Base-by-base conservation (phyloP, 2,329 filamentous ascomycete genomes). In the Cladosporium sp. region DNA sequence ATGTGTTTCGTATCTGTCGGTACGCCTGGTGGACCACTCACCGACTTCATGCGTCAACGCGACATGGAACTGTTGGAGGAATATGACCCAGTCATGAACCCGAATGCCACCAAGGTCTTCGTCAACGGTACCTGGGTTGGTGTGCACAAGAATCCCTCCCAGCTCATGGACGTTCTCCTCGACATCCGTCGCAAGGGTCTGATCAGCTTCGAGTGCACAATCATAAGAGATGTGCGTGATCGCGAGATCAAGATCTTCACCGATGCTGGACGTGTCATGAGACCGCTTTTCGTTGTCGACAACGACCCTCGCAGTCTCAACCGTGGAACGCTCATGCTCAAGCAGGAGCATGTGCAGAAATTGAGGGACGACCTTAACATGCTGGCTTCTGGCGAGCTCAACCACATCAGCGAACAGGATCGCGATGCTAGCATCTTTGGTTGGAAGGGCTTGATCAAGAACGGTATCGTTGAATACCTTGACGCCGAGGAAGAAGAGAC, bases 1-100 rank as follows among this genome's bases (percentile, higher is more conserved):
- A 97, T 98, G 92, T 97, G 93, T 66, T 96, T 95, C 62, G 91
- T 98, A 64, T 96, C 90, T 62, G 91, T 97, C 43, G 92, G 92
- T 62, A 94, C 90, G 25, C 89, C 91, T 13, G 88, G 88, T 15
- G 86, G 92, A 51, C 91, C 92, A 2, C 86, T 97, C 60, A 83
- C 92, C 33, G 88, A 95, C 60, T 98, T 95, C 73, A 93, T 98
- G 88, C 88, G 92, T 59, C 86, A 92, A 59, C 79, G 91, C 57
- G 91, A 92, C 63, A 96, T 98, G 89, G 92, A 97, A 65, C 82
- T 96, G 2, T 78, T 98, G 0, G 93, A 98, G 67, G 93, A 98
- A 67, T 98, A 96, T 62, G 74, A 77, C 51, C 71, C 72, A 3
- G 67, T 71, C 30, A 65, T 70, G 46, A 92, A 90, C 49, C 92